A percentile compares a stretch with the other conserved stretches of the same genome.
Conservation (phyloP, 352 stramenopile genomes). For the Halophytophthora polymorphica region DNA sequence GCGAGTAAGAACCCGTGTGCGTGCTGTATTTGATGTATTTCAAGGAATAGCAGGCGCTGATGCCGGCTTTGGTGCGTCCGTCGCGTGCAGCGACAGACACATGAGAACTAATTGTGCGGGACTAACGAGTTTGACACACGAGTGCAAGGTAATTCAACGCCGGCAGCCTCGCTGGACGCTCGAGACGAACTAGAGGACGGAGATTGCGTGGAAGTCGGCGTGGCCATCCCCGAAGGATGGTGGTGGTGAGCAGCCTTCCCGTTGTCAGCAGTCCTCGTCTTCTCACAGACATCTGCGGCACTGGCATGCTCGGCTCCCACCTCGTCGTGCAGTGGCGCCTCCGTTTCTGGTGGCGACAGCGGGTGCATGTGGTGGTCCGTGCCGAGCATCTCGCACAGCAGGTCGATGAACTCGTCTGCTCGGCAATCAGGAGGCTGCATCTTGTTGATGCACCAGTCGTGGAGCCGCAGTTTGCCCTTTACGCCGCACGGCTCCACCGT, state of each 20-base stretch:
- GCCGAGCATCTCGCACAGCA: constrained; percentile 67
- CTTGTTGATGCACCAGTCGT: constrained; percentile 80
- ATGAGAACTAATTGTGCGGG: no score
- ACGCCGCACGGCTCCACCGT: constrained; percentile 58
- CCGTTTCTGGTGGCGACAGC: constrained; percentile 16
- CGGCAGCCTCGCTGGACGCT: constrained; percentile 12
- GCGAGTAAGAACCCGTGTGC: constrained; percentile 4
- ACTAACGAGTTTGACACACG: no score
- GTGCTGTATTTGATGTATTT: no score
- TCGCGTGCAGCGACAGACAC: no score
- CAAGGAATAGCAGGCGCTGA: no score
- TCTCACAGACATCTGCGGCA: no score
- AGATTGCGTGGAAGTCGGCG: constrained; percentile 14
- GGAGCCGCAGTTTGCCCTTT: constrained; percentile 69
- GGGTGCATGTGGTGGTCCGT: constrained; percentile 51
- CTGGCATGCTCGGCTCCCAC: no score
- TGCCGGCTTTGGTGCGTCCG: no score
- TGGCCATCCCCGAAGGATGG: constrained; percentile 15
- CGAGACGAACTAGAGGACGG: constrained; percentile 15
- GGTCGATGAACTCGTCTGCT: constrained; percentile 68
- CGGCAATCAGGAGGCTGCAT: constrained; percentile 63
- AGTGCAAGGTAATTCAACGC: constrained; percentile 3
- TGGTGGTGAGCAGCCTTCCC: constrained; percentile 2
- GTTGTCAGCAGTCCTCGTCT: constrained; percentile 12
- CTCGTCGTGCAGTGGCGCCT: constrained; percentile 16